A percentile compares a stretch with the other conserved stretches of the same genome.
phyloP scores from a whole-genome alignment of 805 yeast species.

The Suhomyces canberraensis region DNA sequence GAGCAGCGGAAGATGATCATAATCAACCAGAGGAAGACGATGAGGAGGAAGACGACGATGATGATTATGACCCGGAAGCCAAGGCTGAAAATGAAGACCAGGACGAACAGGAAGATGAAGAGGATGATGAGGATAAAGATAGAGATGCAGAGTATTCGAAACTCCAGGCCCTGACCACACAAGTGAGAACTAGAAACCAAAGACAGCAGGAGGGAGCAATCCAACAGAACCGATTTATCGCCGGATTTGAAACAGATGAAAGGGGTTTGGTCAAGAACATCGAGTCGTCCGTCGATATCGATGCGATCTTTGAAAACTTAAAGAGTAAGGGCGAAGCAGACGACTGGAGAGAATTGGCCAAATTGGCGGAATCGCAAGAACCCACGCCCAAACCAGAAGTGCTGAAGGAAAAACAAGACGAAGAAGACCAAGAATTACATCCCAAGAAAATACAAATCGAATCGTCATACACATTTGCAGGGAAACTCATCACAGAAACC shows the following conservation, averaged over 20 bases:
- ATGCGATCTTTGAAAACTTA: conserved; percentile 29
- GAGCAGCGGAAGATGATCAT: not conserved
- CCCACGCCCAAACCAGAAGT: conserved; percentile 6
- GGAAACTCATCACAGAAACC: conserved; percentile 72
- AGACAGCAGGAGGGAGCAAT: conserved; percentile 38
- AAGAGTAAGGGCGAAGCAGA: conserved; percentile 13
- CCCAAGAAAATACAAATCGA: conserved; percentile 65
- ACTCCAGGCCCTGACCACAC: conserved; percentile 53
- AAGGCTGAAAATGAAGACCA: conserved; percentile 17
- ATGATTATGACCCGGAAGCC: conserved; percentile 28
- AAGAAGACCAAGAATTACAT: conserved; percentile 8
- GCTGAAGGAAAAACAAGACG: no score
- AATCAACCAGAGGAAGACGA: conserved; percentile 17
- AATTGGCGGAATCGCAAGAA: conserved; percentile 3
- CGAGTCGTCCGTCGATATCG: conserved; percentile 24
- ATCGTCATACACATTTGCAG: conserved; percentile 85
- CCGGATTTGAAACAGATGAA: conserved; percentile 15
- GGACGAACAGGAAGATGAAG: conserved; percentile 35
- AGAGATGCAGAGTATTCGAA: conserved; percentile 36
- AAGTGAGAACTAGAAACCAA: conserved; percentile 69
- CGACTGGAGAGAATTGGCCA: conserved; percentile 11
- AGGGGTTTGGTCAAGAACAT: conserved; percentile 12
- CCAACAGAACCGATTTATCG: conserved; percentile 7
- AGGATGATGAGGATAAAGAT: conserved; percentile 30
- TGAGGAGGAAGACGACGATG: conserved; percentile 33